Base-by-base conservation (phyloP, 23 red algal species). In the Gracilaria caudata region DNA sequence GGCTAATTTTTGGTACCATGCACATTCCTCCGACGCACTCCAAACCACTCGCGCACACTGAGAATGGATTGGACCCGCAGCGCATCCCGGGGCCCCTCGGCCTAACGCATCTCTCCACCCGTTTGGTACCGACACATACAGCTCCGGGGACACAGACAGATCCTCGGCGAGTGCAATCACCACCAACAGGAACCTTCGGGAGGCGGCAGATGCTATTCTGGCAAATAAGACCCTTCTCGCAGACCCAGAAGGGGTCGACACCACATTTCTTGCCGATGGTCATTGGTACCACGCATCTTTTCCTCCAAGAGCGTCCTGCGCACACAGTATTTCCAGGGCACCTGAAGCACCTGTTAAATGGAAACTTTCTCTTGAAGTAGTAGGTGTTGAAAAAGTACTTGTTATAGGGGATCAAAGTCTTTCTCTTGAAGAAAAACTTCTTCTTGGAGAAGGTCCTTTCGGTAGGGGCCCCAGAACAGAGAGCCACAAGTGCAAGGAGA, bases 201-300 rank as follows among this genome's bases (percentile, higher is more conserved):
- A 41, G 23, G 19, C 10, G 30, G 51, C 82, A 86, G 17, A 57
- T 59, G 24, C 34, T 44, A 13, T 68, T 16, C 19, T 14, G 12
- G 59, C 80, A 84, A 1, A 44, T 14, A 12, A 84, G 80, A 4
- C 80, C 80, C 41, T 20, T 39, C 19, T 66, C 55, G 51, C 80
- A 84, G 13, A 72, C 30, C 80, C 80, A 84, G 61, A 70, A 84
- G 4, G 80, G 80, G 19, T 84, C 80, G 4, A 30, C 19, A 0
- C 44, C 60, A 41, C 80, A 84, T 26, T 38, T 13, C 19, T 11
- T 3, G n/a, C 85, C 85, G 1, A 33, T 7, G 0, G 7, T 37
- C 85, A 43, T 89, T 32, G 85, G 85, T 17, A 32, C 68, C 5
- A 79, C 72, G 54, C 85, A 89, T 53, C 45, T 61, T 55, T 79